Conservation (phyloP, 331 rosid species). For the Quercus phellos region DNA sequence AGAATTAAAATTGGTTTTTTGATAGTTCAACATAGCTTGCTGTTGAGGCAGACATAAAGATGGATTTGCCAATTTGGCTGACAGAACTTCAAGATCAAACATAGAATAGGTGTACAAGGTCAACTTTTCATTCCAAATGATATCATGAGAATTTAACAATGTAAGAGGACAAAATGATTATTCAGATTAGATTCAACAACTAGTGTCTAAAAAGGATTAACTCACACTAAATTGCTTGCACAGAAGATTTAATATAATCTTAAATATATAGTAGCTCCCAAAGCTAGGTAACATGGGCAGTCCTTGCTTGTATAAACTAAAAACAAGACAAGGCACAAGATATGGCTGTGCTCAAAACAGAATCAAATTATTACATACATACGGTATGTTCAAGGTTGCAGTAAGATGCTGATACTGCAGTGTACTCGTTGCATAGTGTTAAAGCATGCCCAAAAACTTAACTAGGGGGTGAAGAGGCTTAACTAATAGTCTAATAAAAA, state of each 20-base stretch:
- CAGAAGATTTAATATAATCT: neutral
- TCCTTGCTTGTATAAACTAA: neutral
- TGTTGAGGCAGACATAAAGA: neutral
- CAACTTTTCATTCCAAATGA: neutral
- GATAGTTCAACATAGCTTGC: neutral
- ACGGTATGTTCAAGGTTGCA: neutral
- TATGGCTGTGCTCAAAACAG: neutral
- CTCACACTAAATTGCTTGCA: neutral
- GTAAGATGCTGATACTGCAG: neutral
- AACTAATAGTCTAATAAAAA: neutral
- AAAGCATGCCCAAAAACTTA: neutral
- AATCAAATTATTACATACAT: neutral
- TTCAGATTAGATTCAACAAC: neutral
- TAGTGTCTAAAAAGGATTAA: neutral
- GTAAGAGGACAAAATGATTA: neutral
- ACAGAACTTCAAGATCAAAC: neutral
- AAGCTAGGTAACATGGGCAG: neutral
- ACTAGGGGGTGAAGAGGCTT: neutral
- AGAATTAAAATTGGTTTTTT: neutral
- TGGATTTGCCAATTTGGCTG: neutral
- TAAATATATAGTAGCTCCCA: neutral
- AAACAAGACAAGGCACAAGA: neutral
- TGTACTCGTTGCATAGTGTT: neutral
- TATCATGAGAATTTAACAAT: neutral
- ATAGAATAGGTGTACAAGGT: neutral